Percentiles rank a stretch among this genome's conserved stretches.
These are phyloP conservation scores for Xylariaceae sp. DNA, from an alignment of 2,329 filamentous ascomycete species.

Conservation along the genomic window DNA sequence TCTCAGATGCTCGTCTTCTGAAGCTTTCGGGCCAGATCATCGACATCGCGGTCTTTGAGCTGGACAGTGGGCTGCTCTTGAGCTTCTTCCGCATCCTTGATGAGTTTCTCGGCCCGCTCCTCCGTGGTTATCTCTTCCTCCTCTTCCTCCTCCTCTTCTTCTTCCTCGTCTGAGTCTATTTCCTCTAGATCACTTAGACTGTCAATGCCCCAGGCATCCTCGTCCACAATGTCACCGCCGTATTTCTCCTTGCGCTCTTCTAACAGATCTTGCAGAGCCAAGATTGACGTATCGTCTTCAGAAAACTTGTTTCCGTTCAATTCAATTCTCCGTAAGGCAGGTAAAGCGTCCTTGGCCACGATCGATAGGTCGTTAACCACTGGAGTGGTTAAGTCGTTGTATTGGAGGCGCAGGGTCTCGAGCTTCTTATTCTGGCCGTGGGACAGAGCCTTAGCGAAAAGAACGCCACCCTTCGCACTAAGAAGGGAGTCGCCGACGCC, in stretches of 20 bases:
- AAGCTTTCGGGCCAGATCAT: conserved; percentile 70
- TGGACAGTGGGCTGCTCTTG: conserved; percentile 69
- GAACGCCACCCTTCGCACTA: conserved; percentile 66
- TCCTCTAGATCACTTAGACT: conserved; percentile 82
- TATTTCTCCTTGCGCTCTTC: conserved; percentile 71
- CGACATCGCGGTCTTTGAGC: conserved; percentile 70
- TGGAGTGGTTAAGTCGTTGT: conserved; percentile 83
- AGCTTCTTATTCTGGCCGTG: conserved; percentile 73
- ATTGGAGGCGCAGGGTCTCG: conserved; percentile 77
- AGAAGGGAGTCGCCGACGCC: conserved; percentile 86
- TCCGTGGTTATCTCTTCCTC: conserved; percentile 59
- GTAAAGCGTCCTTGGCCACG: conserved; percentile 63
- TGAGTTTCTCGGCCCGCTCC: conserved; percentile 62
- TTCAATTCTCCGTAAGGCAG: conserved; percentile 76
- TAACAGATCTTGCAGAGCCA: conserved; percentile 63
- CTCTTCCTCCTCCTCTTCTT: conserved; percentile 62
- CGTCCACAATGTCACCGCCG: conserved; percentile 60
- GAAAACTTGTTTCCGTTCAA: conserved; percentile 93
- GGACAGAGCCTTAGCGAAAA: conserved; percentile 66
- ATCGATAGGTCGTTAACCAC: conserved; percentile 66
- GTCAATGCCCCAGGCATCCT: conserved; percentile 81
- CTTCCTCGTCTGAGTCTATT: conserved; percentile 62
- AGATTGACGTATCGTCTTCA: conserved; percentile 73
- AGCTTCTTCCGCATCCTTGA: conserved; percentile 64
- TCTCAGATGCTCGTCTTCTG: conserved; percentile 59